Percentiles rank a stretch among this genome's conserved stretches.
phyloP scores from a whole-genome alignment of 176 grass and related monocot genomes.

The Hordeum marinum region DNA sequence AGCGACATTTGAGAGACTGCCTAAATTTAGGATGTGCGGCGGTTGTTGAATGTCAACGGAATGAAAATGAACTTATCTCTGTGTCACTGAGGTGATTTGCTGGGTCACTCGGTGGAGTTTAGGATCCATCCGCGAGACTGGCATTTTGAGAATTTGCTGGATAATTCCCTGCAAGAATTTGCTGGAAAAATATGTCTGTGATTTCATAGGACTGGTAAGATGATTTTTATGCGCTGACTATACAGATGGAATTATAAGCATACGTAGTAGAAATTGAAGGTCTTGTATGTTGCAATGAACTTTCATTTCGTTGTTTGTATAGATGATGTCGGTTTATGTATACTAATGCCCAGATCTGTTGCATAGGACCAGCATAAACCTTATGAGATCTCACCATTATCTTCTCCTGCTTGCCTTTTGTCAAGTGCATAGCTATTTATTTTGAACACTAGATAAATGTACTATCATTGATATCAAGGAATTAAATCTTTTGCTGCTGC shows the following conservation, averaged over 20 bases:
- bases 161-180: too few species aligned
- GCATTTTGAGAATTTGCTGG: not conserved
- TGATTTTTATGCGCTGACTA: not conserved
- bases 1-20: not conserved
- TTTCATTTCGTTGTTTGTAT: not conserved
- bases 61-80: not conserved
- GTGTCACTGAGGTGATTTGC: not conserved
- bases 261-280: not conserved
- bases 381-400: not conserved
- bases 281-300: not conserved
- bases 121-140: not conserved
- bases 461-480: not conserved
- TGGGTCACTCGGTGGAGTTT: not conserved
- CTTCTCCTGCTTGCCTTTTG: not conserved
- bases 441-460: not conserved
- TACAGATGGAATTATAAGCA: not conserved
- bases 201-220: not conserved
- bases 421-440: not conserved
- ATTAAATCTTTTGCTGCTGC: slow-evolving; percentile 1
- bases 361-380: not conserved
- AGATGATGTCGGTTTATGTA: not conserved
- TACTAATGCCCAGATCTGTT: not conserved
- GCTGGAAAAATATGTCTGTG: not conserved
- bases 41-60: not conserved
- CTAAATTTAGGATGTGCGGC: slow-evolving; percentile 25